Base-by-base conservation (phyloP, 2,329 filamentous ascomycete species). In the Coniosporium tulheliwenetii region DNA sequence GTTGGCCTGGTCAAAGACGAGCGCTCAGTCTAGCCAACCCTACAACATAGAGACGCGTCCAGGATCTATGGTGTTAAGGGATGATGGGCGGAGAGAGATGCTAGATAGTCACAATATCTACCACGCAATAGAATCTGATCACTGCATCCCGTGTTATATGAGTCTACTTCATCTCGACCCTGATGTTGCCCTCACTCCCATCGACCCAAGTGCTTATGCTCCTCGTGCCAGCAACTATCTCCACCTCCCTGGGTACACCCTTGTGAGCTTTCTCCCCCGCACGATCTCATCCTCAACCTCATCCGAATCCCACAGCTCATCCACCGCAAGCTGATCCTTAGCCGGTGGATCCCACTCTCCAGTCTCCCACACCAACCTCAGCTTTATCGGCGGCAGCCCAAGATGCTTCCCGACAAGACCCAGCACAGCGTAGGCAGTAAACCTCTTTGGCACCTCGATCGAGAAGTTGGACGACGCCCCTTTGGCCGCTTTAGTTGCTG, bases 171-270 rank as follows among this genome's bases (percentile, higher is more conserved):
- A 64, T 43, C 53, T 87, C 82, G 30, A 94, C 73, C 33, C 85
- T 70, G 31, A 95, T 71, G 46, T 62, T 75, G 8, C 75, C 83
- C 52, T 84, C 77, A 45, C 66, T 56, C 0, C 79, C 78, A 54
- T 93, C 85, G 43, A 95, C 76, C 60, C 80, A 85, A 51, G 85
- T 89, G 1, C 85, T 85, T 48, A 94, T 68, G 57, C 83, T 77
- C 51, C 84, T 76, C 8, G 85, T 87, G 10, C 85, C 81, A 51
- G 89, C 80, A 42, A 72, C 73, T 41, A 95, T 68, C 58, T 87
- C 81, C 30, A 86, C 77, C 58, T 93, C 85, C 43, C 86, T 70
- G 58, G 79, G 79, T 38, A 86, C 69, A 69, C 81, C 86, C 46
- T 76, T 42, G 43, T 58, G 56, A 5, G 50, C 57, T 33, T 53